Evolutionary conservation across 2,329 filamentous ascomycete genomes (phyloP), one percentile per base, ranked within the genome.

Genomic region (Sclerotinia trifoliorum): DNA sequence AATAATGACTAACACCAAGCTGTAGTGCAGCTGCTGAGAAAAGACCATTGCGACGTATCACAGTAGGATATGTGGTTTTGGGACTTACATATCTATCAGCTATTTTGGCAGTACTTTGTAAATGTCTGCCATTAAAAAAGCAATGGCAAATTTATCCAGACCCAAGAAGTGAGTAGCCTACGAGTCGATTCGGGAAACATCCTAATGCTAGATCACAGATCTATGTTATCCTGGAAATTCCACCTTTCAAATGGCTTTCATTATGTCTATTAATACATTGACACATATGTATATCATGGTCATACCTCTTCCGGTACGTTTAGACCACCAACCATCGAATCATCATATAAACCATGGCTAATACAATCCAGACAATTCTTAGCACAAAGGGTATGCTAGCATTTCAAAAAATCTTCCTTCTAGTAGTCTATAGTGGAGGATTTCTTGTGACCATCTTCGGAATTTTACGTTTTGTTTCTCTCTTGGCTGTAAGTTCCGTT

Each of bases 131-230:
- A 15, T 39, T 66, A 21, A 66, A 48, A 26, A 66, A 60, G 39
- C 64, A 66, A 60, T 66, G 64, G 64, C 64, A 66, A 60, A 66
- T 66, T 17, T 49, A 66, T n/a, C 64, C 64, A 26, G 54, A 66
- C 26, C 64, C 64, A 49, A 54, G 64, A 51, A 51, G 64, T 66
- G 19, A 60, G 64, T 66, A 21, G 13, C 3, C 26, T 26, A 42
- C 29, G 21, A 64, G 32, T 24, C 17, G 26, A 15, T 29, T 60
- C 13, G 3, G 5, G 26, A 49, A 17, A 11, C 5, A 35, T 17
- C 26, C 17, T 60, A 11, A 60, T 35, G 6, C 7, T 19, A 26
- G 13, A 17, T 15, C 1, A 29, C 55, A 66, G 64, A 66, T 35
- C 17, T 24, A 5, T 66, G 64, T 66, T 39, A 60, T 35, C n/a